phyloP scores from a whole-genome alignment of 2,329 filamentous ascomycete species.

The Talaromyces funiculosus region DNA sequence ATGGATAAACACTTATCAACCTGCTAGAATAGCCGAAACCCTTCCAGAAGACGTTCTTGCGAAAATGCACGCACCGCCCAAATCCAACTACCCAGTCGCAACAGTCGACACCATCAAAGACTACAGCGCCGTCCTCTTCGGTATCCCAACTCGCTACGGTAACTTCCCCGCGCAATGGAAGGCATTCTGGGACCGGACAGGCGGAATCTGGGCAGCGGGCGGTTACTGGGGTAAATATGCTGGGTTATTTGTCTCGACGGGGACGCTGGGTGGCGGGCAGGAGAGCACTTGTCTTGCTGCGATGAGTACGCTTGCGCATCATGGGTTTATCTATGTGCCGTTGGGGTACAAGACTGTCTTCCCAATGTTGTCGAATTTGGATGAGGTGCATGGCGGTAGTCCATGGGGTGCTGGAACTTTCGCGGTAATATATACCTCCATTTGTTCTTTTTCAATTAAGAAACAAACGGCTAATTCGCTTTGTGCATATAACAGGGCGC shows the following conservation, averaged over 20 bases:
- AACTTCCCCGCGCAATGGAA: slow-evolving; percentile 98
- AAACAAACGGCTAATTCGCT: neutral
- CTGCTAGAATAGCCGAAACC: slow-evolving; percentile 70
- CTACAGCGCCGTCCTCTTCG: slow-evolving; percentile 87
- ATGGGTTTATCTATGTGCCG: slow-evolving; percentile 92
- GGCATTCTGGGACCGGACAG: slow-evolving; percentile 76
- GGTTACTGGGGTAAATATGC: slow-evolving; percentile 81
- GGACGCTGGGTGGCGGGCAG: slow-evolving; percentile 78
- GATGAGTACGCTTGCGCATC: slow-evolving; percentile 83
- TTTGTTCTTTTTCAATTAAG: neutral
- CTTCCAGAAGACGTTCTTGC: slow-evolving; percentile 72
- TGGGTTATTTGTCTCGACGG: slow-evolving; percentile 83
- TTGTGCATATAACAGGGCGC: slow-evolving; percentile 24
- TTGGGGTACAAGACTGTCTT: slow-evolving; percentile 85
- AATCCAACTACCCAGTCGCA: slow-evolving; percentile 60
- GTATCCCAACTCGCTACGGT: slow-evolving; percentile 91
- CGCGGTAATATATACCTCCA: slow-evolving; percentile 44
- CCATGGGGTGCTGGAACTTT: slow-evolving; percentile 96
- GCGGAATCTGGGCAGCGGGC: slow-evolving; percentile 73
- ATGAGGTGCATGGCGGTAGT: slow-evolving; percentile 76
- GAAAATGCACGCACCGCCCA: slow-evolving; percentile 87
- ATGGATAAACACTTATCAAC: neutral
- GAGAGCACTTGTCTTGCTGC: slow-evolving; percentile 76
- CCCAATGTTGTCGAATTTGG: slow-evolving; percentile 60
- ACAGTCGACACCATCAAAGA: slow-evolving; percentile 56